A percentile compares a stretch with the other conserved stretches of the same genome.
Conservation (phyloP, 2,329 filamentous ascomycete genomes). For the Aspergillus piperis region DNA sequence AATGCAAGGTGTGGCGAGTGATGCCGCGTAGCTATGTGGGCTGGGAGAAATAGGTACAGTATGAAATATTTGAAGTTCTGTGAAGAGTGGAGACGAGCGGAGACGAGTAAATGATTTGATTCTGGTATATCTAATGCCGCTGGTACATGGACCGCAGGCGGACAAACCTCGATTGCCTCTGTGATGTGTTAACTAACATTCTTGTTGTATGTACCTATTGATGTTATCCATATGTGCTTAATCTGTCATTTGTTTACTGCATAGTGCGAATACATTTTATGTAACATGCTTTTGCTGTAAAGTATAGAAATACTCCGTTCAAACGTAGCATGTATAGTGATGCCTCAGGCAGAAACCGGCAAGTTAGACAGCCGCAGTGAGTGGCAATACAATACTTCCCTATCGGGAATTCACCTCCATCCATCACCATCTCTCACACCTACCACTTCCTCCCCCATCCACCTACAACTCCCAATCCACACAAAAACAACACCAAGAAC, state of each 20-base stretch:
- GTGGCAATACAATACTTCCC: slow-evolving; percentile 8
- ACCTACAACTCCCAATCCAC: background rate
- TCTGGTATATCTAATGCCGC: slow-evolving; percentile 24
- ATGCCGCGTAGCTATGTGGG: slow-evolving; percentile 92
- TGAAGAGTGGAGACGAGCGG: slow-evolving; percentile 6
- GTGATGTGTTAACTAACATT: slow-evolving; percentile 18
- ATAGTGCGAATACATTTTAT: too few relatives aligned
- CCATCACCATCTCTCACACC: background rate
- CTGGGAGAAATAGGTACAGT: slow-evolving; percentile 60
- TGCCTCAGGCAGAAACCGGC: slow-evolving; percentile 12
- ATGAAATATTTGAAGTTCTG: slow-evolving; percentile 5
- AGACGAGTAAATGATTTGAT: slow-evolving; percentile 25
- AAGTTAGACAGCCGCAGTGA: slow-evolving; percentile 9
- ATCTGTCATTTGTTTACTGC: background rate
- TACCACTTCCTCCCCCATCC: background rate
- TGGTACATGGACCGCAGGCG: slow-evolving; percentile 20
- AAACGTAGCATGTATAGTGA: background rate
- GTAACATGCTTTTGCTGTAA: too few relatives aligned
- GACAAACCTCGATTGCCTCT: background rate
- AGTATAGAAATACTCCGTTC: too few relatives aligned
- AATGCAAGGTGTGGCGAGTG: slow-evolving; percentile 96
- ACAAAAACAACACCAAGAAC: background rate
- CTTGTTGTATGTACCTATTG: slow-evolving; percentile 25
- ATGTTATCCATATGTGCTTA: slow-evolving; percentile 9
- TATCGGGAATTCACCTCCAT: slow-evolving; percentile 7